Evolutionary conservation across 306 rosid species (phyloP).

Genomic region (Rubus idaeus): DNA sequence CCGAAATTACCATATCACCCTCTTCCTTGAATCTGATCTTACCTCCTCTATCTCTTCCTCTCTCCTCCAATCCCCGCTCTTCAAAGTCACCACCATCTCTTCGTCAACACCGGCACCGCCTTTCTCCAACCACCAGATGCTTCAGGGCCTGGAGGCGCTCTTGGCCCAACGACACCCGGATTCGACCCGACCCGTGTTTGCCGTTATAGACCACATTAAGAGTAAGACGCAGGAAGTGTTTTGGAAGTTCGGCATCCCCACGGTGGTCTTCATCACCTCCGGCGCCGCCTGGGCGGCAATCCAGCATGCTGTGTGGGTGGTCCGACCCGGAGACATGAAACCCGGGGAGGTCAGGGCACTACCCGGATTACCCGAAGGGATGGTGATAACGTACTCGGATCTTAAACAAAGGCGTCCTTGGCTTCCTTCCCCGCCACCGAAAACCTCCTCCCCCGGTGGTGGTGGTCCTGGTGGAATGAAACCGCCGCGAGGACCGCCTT

Average conservation of each 20-base stretch:
- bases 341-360: conserved; percentile 4
- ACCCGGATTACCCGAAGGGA: conserved; percentile 3
- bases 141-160: neutral
- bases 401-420: neutral
- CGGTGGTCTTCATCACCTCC: conserved; percentile 16
- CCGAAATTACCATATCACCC: conserved; percentile 27
- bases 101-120: neutral
- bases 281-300: conserved; percentile 13
- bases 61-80: conserved; percentile 5
- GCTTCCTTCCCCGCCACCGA: neutral
- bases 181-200: conserved; percentile 10
- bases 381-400: conserved; percentile 6
- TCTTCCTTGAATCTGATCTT: conserved; percentile 5
- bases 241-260: conserved; percentile 7
- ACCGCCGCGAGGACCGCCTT: conserved; percentile 3
- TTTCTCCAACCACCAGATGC: neutral
- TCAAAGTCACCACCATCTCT: neutral
- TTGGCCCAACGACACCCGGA: neutral
- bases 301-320: conserved; percentile 6
- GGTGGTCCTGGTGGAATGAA: neutral
- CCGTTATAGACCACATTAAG: conserved; percentile 1
- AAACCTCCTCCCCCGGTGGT: neutral
- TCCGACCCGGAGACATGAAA: neutral
- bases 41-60: conserved; percentile 7
- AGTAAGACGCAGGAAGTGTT: neutral